Percentiles rank a stretch among this genome's conserved stretches.
Conservation (phyloP, 2,329 filamentous ascomycete species). For the Arthrobotrys pseudoclavata region DNA sequence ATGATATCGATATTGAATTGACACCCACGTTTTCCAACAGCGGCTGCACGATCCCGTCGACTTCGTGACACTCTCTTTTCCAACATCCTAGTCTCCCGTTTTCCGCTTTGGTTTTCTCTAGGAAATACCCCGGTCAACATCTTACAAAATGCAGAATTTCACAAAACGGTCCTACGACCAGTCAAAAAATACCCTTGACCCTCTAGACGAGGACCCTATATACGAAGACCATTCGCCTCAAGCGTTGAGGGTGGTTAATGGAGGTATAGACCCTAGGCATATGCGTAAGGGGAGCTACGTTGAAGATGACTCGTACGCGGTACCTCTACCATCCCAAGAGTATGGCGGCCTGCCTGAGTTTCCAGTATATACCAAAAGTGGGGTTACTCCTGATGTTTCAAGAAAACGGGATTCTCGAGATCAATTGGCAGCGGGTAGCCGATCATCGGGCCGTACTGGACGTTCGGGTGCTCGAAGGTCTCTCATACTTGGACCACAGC, state of each 20-base stretch:
- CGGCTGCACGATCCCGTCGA: slow-evolving; percentile 53
- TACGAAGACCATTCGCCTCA: slow-evolving; percentile 48
- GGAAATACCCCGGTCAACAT: slow-evolving; percentile 15
- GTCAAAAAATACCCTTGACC: slow-evolving; percentile 38
- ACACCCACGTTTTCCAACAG: slow-evolving; percentile 55
- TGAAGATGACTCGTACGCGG: slow-evolving; percentile 52
- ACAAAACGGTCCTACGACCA: slow-evolving; percentile 51
- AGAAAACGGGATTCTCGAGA: slow-evolving; percentile 45
- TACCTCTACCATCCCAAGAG: slow-evolving; percentile 48
- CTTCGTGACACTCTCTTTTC: slow-evolving; percentile 45
- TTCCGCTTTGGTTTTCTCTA: slow-evolving; percentile 17
- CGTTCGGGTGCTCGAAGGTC: slow-evolving; percentile 50
- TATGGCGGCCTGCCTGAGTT: slow-evolving; percentile 41
- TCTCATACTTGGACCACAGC: slow-evolving; percentile 53
- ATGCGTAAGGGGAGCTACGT: slow-evolving; percentile 57
- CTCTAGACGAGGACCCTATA: slow-evolving; percentile 51
- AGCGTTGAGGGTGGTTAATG: slow-evolving; percentile 51
- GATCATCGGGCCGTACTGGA: slow-evolving; percentile 37
- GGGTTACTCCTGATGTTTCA: slow-evolving; percentile 57
- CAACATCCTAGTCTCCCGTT: slow-evolving; percentile 35
- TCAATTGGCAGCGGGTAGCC: slow-evolving; percentile 18
- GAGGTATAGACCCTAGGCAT: slow-evolving; percentile 53
- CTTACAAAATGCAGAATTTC: slow-evolving; percentile 55
- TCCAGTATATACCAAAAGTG: slow-evolving; percentile 43
- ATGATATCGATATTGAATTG: slow-evolving; percentile 59